A percentile compares a stretch with the other conserved stretches of the same genome.
phyloP scores from a whole-genome alignment of 148 eudicot genomes.

The Silene latifolia region DNA sequence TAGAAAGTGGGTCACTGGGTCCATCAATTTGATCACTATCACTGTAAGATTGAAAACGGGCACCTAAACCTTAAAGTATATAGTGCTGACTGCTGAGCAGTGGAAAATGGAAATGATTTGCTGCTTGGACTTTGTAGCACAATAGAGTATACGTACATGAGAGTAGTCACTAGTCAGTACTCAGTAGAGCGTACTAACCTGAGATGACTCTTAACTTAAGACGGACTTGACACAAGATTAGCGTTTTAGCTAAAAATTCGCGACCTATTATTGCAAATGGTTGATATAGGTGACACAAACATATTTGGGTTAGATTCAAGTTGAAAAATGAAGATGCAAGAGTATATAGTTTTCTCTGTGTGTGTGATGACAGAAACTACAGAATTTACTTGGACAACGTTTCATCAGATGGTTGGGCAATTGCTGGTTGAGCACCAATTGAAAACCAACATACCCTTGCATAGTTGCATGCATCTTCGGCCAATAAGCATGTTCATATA shows the following conservation, averaged over 20 bases:
- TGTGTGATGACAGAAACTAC: slow-evolving; percentile 2
- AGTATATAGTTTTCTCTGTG: too few species aligned
- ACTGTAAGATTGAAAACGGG: background rate
- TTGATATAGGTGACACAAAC: too few species aligned
- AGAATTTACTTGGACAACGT: slow-evolving; percentile 17
- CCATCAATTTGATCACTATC: background rate
- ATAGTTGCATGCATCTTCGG: background rate
- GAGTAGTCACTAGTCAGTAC: background rate
- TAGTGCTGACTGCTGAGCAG: background rate
- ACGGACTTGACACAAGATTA: background rate
- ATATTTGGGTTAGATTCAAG: background rate
- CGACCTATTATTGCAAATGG: background rate
- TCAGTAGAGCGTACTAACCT: background rate
- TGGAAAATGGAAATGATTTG: background rate
- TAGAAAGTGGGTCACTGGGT: background rate
- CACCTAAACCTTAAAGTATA: background rate
- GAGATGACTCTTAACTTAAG: background rate
- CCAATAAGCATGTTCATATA: background rate
- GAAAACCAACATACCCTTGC: too few species aligned
- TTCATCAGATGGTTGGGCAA: slow-evolving; percentile 28
- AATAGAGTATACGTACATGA: background rate
- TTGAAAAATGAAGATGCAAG: too few species aligned
- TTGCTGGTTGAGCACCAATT: too few species aligned
- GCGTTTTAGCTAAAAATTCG: background rate
- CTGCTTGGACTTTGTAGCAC: background rate